Evolutionary conservation across 805 yeast genomes (phyloP).

Genomic region (Wickerhamiella siamensis): DNA sequence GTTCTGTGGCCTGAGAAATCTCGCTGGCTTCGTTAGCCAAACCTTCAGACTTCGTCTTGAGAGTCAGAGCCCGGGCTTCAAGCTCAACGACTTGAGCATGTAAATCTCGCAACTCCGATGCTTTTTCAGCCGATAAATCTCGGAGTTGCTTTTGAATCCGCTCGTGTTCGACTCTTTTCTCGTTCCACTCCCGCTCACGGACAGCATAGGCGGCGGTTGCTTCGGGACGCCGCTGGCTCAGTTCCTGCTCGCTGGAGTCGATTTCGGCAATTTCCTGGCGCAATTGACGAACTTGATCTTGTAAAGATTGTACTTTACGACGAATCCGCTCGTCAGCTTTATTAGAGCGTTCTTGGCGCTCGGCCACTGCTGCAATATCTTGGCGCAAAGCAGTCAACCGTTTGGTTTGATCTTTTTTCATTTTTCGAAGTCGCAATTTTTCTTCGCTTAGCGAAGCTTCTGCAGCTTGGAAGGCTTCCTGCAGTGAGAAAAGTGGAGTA

Average conservation of each 20-base stretch:
- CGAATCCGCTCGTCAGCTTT: slow-evolving; percentile 43
- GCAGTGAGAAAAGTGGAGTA: slow-evolving; percentile 50
- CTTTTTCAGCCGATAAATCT: background rate
- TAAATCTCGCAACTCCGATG: background rate
- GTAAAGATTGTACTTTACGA: slow-evolving; percentile 37
- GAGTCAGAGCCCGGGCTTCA: background rate
- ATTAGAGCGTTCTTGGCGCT: slow-evolving; percentile 34
- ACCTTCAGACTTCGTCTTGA: slow-evolving; percentile 1
- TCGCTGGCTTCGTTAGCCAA: background rate
- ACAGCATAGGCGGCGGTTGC: slow-evolving; percentile 2
- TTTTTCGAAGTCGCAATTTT: slow-evolving; percentile 39
- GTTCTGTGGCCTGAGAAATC: background rate
- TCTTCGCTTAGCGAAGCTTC: slow-evolving; percentile 45
- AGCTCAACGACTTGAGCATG: background rate
- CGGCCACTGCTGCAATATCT: slow-evolving; percentile 38
- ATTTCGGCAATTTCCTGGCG: slow-evolving; percentile 26
- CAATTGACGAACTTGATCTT: slow-evolving; percentile 30
- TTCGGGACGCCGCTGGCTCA: slow-evolving; percentile 7
- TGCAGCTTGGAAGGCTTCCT: slow-evolving; percentile 51
- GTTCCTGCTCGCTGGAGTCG: slow-evolving; percentile 4
- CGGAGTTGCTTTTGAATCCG: background rate
- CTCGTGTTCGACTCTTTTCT: background rate
- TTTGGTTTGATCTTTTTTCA: slow-evolving; percentile 46
- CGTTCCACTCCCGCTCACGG: slow-evolving; percentile 2
- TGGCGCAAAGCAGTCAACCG: slow-evolving; percentile 41